phyloP scores from a whole-genome alignment of 352 stramenopile species.

The Pythium sukuiense region DNA sequence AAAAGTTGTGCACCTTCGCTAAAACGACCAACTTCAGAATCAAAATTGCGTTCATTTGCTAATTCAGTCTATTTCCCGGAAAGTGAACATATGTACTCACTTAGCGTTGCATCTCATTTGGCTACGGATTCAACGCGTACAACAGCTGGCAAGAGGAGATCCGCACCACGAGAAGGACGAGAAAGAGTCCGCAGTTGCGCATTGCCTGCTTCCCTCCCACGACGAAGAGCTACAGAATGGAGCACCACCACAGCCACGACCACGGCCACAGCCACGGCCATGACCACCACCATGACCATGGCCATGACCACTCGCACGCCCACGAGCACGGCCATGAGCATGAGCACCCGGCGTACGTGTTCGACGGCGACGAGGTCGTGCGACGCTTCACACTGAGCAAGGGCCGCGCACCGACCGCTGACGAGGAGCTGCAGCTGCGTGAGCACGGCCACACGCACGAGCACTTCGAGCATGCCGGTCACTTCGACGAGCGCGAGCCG shows the following conservation, averaged over 20 bases:
- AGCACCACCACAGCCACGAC: conserved; percentile 23
- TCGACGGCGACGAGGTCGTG: conserved; percentile 69
- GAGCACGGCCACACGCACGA: conserved; percentile 90
- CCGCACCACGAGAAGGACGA: not conserved
- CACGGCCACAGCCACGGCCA: conserved; percentile 18
- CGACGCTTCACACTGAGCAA: conserved; percentile 61
- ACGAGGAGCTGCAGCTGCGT: conserved; percentile 74
- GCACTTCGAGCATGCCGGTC: conserved; percentile 79
- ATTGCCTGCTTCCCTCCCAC: not conserved
- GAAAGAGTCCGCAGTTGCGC: not conserved
- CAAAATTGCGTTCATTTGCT: not conserved
- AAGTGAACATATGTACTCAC: conserved; percentile 14
- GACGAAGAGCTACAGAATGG: conserved; percentile 11
- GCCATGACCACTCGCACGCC: conserved; percentile 23
- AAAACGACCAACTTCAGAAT: conserved; percentile 5
- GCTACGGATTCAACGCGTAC: not conserved
- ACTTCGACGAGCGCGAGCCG: conserved; percentile 68
- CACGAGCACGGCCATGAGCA: conserved; percentile 39
- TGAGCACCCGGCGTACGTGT: conserved; percentile 27
- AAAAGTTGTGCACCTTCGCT: not conserved
- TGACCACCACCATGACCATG: conserved; percentile 25
- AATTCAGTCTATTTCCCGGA: not conserved
- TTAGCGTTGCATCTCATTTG: not conserved
- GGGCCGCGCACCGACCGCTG: conserved; percentile 62
- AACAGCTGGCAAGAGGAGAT: not conserved